A percentile compares a stretch with the other conserved stretches of the same genome.
Conservation (phyloP, 2,329 filamentous ascomycete genomes). For the Acarospora socialis region DNA sequence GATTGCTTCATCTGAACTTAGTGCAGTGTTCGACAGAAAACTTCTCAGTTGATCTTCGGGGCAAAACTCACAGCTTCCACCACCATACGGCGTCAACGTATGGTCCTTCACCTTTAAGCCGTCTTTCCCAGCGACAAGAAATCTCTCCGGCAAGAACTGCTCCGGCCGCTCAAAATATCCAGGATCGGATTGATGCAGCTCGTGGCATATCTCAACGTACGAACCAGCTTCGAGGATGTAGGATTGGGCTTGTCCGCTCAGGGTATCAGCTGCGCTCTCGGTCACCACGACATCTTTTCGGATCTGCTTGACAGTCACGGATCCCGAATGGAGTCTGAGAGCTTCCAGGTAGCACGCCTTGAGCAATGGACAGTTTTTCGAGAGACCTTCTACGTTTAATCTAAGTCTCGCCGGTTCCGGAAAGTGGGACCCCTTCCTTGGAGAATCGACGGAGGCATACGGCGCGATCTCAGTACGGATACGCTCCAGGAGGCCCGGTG, state of each 20-base stretch:
- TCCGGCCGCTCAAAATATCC: conserved; percentile 25
- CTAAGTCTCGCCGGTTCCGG: conserved; percentile 29
- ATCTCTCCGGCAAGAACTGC: conserved; percentile 31
- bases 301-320: conserved; percentile 29
- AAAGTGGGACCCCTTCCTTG: conserved; percentile 28
- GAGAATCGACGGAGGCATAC: conserved; percentile 26
- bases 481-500: conserved; percentile 25
- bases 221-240: conserved; percentile 30
- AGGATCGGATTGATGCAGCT: conserved; percentile 29
- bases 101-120: conserved; percentile 15
- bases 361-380: conserved; percentile 31
- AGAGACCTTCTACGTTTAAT: conserved; percentile 27
- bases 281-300: conserved; percentile 25
- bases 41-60: no score
- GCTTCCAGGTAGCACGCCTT: conserved; percentile 34
- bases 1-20: conserved; percentile 22
- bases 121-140: conserved; percentile 29
- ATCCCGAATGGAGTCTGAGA: conserved; percentile 29
- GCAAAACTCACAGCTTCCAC: conserved; percentile 24
- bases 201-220: conserved; percentile 30
- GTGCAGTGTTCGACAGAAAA: no score
- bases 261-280: conserved; percentile 26
- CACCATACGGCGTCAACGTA: conserved; percentile 29
- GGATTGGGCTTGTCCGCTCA: conserved; percentile 19
- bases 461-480: conserved; percentile 33